Evolutionary conservation across 1,284 basidiomycete species (phyloP).

Genomic region (Bondarzewia mesenterica): DNA sequence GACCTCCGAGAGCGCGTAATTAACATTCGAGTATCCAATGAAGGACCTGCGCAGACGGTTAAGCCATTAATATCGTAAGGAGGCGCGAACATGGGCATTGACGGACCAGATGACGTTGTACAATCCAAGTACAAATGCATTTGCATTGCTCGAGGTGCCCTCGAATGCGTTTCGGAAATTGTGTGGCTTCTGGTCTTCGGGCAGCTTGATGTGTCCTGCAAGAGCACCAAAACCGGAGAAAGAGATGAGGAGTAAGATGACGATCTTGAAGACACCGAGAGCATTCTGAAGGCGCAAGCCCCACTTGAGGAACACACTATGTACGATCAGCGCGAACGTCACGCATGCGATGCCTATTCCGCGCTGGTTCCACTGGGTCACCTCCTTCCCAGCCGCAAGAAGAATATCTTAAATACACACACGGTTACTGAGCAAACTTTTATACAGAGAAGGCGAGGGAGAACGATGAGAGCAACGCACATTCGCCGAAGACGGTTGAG

Average conservation of each 20-base stretch:
- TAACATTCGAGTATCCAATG: conserved; percentile 62
- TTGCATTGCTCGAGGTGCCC: conserved; percentile 37
- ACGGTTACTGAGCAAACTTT: neutral
- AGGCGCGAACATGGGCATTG: no score
- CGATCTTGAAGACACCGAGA: conserved; percentile 58
- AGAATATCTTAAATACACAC: conserved; percentile 12
- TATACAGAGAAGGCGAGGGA: neutral
- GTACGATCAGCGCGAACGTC: conserved; percentile 49
- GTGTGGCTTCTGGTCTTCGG: conserved; percentile 23
- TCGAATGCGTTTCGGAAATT: conserved; percentile 52
- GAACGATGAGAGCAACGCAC: conserved; percentile 23
- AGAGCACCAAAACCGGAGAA: conserved; percentile 22
- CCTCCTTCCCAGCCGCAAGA: conserved; percentile 23
- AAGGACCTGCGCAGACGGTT: conserved; percentile 42
- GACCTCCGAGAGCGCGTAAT: conserved; percentile 64
- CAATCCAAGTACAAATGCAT: conserved; percentile 53
- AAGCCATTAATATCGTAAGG: no score
- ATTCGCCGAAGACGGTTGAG: conserved; percentile 62
- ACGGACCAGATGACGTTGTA: conserved; percentile 58
- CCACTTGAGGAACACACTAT: conserved; percentile 45
- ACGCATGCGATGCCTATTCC: conserved; percentile 46
- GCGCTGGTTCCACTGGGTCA: conserved; percentile 39
- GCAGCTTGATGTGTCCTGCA: conserved; percentile 7
- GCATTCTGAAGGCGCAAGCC: conserved; percentile 61
- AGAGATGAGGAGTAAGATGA: conserved; percentile 48